phyloP scores from a whole-genome alignment of 1,284 basidiomycete species.

The Leccinum pachyderme region DNA sequence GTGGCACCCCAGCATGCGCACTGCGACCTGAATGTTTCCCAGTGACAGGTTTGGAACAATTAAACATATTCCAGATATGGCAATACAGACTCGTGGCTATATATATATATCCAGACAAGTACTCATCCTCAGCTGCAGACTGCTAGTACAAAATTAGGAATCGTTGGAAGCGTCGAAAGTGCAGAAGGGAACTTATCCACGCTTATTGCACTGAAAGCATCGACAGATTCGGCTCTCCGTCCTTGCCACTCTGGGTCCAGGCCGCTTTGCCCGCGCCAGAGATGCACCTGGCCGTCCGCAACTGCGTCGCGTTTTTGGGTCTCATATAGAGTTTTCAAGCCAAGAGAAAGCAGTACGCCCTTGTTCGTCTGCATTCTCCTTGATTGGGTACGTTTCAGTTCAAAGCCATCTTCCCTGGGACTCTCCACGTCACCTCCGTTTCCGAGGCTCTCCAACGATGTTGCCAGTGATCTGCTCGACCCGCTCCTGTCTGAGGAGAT shows the following conservation, averaged over 20 bases:
- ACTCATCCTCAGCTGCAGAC: too few relatives aligned
- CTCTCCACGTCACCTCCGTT: constrained; percentile 21
- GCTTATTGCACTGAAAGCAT: constrained; percentile 39
- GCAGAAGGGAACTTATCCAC: constrained; percentile 47
- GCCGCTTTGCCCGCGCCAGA: constrained; percentile 5
- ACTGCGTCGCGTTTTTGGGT: constrained; percentile 3
- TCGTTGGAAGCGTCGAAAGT: constrained; percentile 35
- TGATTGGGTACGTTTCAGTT: constrained; percentile 44
- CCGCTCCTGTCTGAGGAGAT: constrained; percentile 27
- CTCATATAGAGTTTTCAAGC: constrained; percentile 15
- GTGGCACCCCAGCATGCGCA: neutral
- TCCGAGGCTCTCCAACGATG: constrained; percentile 27
- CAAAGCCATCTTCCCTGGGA: constrained; percentile 36
- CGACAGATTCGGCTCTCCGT: constrained; percentile 27
- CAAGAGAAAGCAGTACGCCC: constrained; percentile 39
- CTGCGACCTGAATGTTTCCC: neutral
- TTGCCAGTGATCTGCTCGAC: constrained; percentile 25
- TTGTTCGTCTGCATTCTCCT: constrained; percentile 48
- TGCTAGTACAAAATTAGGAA: constrained; percentile 30
- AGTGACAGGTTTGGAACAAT: neutral
- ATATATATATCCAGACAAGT: too few relatives aligned
- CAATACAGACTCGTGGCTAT: neutral
- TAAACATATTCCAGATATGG: constrained; percentile 7
- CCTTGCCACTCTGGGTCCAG: constrained; percentile 15
- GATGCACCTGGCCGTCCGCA: constrained; percentile 7